Percentiles rank a stretch among this genome's conserved stretches.
Evolutionary conservation across 352 stramenopile species (phyloP).

Genomic region (Globisporangium recalcitrans): DNA sequence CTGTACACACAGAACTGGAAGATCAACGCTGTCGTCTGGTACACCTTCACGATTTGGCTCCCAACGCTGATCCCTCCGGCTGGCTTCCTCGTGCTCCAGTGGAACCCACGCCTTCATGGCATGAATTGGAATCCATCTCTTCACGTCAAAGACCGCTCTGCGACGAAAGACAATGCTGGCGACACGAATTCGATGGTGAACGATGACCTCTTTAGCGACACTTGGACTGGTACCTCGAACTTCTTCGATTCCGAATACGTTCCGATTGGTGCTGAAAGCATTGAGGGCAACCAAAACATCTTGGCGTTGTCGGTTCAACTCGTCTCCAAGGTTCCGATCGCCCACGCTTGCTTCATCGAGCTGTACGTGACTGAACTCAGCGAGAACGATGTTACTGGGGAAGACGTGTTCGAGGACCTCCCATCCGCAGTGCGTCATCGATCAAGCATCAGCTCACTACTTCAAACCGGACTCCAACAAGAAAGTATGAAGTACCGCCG

Average conservation of each 20-base stretch:
- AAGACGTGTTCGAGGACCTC: constrained; percentile 54
- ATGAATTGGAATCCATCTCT: constrained; percentile 63
- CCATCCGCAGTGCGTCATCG: constrained; percentile 37
- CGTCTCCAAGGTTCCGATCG: constrained; percentile 47
- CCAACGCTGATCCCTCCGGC: constrained; percentile 66
- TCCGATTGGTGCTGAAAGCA: constrained; percentile 50
- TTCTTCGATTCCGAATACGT: constrained; percentile 76
- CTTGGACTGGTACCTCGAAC: constrained; percentile 60
- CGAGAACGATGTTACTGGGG: constrained; percentile 45
- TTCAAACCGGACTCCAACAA: constrained; percentile 63
- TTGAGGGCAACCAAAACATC: constrained; percentile 62
- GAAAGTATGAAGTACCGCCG: constrained; percentile 55
- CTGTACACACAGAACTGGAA: constrained; percentile 57
- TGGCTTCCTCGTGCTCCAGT: constrained; percentile 80
- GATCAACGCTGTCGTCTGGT: constrained; percentile 76
- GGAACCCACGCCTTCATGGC: constrained; percentile 73
- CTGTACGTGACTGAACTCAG: constrained; percentile 62
- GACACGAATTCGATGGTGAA: constrained; percentile 29
- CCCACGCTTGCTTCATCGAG: constrained; percentile 73
- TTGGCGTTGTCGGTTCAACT: constrained; percentile 73
- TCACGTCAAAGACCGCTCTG: constrained; percentile 35
- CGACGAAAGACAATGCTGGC: constrained; percentile 41
- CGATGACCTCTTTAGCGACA: constrained; percentile 35
- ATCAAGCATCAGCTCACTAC: constrained; percentile 67
- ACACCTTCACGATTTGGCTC: constrained; percentile 76